Conservation (phyloP, 2,329 filamentous ascomycete genomes). For the Ophiocordyceps sinensis region DNA sequence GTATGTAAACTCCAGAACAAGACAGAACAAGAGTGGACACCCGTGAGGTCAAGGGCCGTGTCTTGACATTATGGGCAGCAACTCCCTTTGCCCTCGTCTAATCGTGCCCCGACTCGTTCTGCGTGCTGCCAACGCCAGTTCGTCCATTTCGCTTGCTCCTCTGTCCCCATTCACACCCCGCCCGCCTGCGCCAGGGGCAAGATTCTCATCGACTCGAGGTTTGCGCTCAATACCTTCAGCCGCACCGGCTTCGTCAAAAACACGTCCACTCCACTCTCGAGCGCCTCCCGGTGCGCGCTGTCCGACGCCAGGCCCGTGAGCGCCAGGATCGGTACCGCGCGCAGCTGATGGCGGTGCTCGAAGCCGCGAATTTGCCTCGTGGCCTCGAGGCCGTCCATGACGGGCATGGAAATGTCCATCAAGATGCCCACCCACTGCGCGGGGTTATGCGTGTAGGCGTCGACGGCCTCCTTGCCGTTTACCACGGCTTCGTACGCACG, state of each 20-base stretch:
- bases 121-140: no score
- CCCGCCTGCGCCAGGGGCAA: not conserved
- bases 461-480: constrained; percentile 14
- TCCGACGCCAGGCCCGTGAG: constrained; percentile 33
- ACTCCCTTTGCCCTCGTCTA: no score
- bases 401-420: constrained; percentile 38
- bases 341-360: constrained; percentile 23
- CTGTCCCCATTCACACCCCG: no score
- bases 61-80: no score
- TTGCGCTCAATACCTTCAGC: constrained; percentile 10
- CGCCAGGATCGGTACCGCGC: constrained; percentile 30
- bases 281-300: constrained; percentile 32
- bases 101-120: no score
- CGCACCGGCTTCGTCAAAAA: constrained; percentile 37
- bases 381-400: constrained; percentile 33
- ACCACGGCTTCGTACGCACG: constrained; percentile 8
- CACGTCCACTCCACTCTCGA: constrained; percentile 33
- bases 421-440: constrained; percentile 11
- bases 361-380: constrained; percentile 30
- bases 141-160: no score
- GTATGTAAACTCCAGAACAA: no score
- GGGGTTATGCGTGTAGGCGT: constrained; percentile 7
- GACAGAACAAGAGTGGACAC: no score
- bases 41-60: no score
- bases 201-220: constrained; percentile 9